Evolutionary conservation across 2,329 filamentous ascomycete genomes (phyloP), one percentile per base, ranked within the genome.

Genomic region (Fusarium sp.): DNA sequence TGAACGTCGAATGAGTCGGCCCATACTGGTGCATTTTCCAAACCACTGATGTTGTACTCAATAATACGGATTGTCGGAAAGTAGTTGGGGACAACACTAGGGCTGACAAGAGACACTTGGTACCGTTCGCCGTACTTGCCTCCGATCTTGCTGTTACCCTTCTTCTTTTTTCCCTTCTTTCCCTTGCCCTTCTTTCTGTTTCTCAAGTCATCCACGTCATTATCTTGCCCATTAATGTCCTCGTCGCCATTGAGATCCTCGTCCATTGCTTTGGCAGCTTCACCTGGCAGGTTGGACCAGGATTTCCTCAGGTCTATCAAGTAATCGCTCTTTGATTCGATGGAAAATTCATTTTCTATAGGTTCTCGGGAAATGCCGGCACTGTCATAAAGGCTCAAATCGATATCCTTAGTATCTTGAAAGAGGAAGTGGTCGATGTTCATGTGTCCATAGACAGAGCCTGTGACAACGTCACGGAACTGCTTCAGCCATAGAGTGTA

Each of bases 391-490:
- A 42, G 79, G 69, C 82, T 80, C 47, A 93, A 84, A 64, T 92
- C 85, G 55, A 97, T 85, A 1, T 97, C 87, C 40, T 91, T 85
- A 59, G 89, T 92, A 77, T 98, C 95, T 73, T 97, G 93, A 16
- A 99, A 82, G 75, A 98, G 87, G 79, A 99, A 99, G 78, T 99
- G 96, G 74, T 99, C 96, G 69, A 97, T 92, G 76, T 99, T 99
- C 96, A 99, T 98, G 77, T 99, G 96, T 2, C 95, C 96, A 75
- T 92, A 99, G 8, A 97, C 76, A 28, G 89, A 89, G 13, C 88
- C 89, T 20, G 94, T 85, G 20, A 99, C 85, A 37, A 99, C 91
- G 77, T 99, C 96, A 34, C 96, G 91, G 79, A 94, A 99, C 78
- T 97, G 93, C 71, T 89, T 87, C 74, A 95, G 82, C 93, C 94